A percentile compares a stretch with the other conserved stretches of the same genome.
phyloP scores from a whole-genome alignment of 73 alveolate species.

The Tetrahymena elliotti region DNA sequence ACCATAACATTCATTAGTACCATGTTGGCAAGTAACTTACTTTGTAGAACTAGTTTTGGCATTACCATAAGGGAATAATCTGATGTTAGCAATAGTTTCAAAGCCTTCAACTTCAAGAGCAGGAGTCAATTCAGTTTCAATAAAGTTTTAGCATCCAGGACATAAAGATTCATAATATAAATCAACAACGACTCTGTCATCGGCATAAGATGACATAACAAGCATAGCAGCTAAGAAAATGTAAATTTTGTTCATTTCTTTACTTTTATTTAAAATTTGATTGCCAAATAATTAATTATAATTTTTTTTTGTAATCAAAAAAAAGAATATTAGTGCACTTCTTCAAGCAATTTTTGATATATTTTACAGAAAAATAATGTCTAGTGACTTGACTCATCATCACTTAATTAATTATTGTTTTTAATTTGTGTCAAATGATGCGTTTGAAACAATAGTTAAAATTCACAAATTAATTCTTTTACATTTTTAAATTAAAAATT shows the following conservation, averaged over 20 bases:
- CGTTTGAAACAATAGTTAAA: too few relatives aligned
- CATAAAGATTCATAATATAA: conserved; percentile 33
- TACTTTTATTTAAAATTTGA: neutral
- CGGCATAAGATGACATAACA: neutral
- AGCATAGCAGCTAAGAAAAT: neutral
- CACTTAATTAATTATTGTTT: too few relatives aligned
- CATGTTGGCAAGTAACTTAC: conserved; percentile 25
- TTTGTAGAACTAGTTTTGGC: conserved; percentile 2
- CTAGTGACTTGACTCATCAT: too few relatives aligned
- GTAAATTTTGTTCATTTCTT: neutral
- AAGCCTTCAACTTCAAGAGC: conserved; percentile 10
- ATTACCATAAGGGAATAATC: conserved; percentile 42
- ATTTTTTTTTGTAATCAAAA: too few relatives aligned
- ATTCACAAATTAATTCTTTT: too few relatives aligned
- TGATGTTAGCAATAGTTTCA: conserved; percentile 11
- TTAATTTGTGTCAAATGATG: too few relatives aligned
- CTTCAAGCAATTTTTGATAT: too few relatives aligned
- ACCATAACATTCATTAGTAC: conserved; percentile 38
- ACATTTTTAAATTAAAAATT: too few relatives aligned
- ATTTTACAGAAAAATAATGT: too few relatives aligned
- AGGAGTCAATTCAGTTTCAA: conserved; percentile 1
- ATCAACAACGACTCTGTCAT: conserved; percentile 25
- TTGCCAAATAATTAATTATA: too few relatives aligned
- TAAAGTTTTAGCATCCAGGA: conserved; percentile 29
- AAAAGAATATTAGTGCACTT: too few relatives aligned